phyloP scores from a whole-genome alignment of 2,329 filamentous ascomycete species.

The Colletotrichum paranaense region DNA sequence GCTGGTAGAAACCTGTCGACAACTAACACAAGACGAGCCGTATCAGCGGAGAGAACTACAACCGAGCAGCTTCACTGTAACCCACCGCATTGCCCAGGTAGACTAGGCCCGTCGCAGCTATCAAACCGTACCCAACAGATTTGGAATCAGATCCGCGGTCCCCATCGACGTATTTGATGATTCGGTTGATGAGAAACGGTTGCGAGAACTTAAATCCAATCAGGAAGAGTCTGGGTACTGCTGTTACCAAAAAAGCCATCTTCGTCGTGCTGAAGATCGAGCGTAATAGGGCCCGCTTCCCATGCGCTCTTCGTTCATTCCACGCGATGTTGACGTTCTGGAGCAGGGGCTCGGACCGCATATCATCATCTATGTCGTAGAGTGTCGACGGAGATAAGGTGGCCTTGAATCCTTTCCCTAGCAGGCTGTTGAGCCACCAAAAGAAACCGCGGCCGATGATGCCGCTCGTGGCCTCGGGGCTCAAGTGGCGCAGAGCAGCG shows the following conservation, averaged over 20 bases:
- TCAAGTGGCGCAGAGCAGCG: neutral
- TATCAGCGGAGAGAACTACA: neutral
- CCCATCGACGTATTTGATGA: conserved; percentile 37
- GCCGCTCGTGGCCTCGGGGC: conserved; percentile 35
- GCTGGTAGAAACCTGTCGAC: conserved; percentile 46
- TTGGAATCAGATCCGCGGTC: conserved; percentile 27
- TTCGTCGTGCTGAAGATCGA: conserved; percentile 41
- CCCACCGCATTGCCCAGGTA: conserved; percentile 46
- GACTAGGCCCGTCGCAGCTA: conserved; percentile 45
- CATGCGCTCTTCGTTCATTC: conserved; percentile 37
- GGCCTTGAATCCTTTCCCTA: conserved; percentile 37
- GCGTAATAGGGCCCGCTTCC: conserved; percentile 40
- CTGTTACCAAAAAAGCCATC: conserved; percentile 45
- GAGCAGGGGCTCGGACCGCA: conserved; percentile 43
- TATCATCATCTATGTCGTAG: conserved; percentile 41
- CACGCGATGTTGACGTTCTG: conserved; percentile 38
- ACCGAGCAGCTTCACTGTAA: neutral
- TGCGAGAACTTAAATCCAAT: conserved; percentile 46
- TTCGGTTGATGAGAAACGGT: conserved; percentile 40
- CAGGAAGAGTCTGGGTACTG: conserved; percentile 41
- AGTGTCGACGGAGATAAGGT: conserved; percentile 27
- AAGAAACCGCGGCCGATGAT: conserved; percentile 46
- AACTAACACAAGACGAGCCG: neutral
- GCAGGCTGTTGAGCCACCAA: conserved; percentile 46
- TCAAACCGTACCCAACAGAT: conserved; percentile 46